phyloP scores from a whole-genome alignment of 1,284 basidiomycete genomes.

The Lentinus polychrous region DNA sequence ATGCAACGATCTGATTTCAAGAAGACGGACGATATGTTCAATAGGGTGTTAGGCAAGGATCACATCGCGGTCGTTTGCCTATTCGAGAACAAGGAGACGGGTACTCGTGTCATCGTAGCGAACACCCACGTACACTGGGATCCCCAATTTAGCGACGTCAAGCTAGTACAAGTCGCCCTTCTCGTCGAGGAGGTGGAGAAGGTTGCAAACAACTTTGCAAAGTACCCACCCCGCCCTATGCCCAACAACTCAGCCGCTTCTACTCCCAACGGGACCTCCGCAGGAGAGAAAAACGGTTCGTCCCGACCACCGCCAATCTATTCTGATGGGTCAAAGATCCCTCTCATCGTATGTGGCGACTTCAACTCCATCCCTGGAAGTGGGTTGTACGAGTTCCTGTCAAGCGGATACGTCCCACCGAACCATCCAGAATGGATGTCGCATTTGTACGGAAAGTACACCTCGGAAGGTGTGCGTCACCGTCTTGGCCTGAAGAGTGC shows the following conservation, averaged over 20 bases:
- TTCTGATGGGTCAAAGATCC: slow-evolving; percentile 82
- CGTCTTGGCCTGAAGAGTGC: slow-evolving; percentile 79
- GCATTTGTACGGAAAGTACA: slow-evolving; percentile 90
- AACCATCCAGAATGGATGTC: slow-evolving; percentile 92
- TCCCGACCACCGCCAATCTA: slow-evolving; percentile 62
- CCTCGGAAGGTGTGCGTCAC: slow-evolving; percentile 84
- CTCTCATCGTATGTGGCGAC: slow-evolving; percentile 88
- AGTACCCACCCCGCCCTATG: slow-evolving; percentile 64
- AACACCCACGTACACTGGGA: slow-evolving; percentile 97
- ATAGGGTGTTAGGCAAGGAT: slow-evolving; percentile 94
- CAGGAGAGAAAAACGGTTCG: slow-evolving; percentile 29
- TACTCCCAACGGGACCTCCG: slow-evolving; percentile 13
- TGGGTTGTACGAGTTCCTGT: slow-evolving; percentile 91
- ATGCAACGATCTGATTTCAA: slow-evolving; percentile 95
- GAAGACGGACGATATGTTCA: slow-evolving; percentile 99
- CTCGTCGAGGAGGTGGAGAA: slow-evolving; percentile 92
- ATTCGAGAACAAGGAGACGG: slow-evolving; percentile 83
- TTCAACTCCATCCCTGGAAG: slow-evolving; percentile 88
- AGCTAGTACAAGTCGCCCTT: slow-evolving; percentile 92
- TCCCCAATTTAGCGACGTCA: slow-evolving; percentile 90
- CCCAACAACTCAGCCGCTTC: slow-evolving; percentile 28
- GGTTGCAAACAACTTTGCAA: slow-evolving; percentile 80
- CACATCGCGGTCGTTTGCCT: slow-evolving; percentile 88
- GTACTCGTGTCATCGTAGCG: slow-evolving; percentile 82
- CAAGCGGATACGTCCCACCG: slow-evolving; percentile 62